A percentile compares a stretch with the other conserved stretches of the same genome.
phyloP scores from a whole-genome alignment of 371 early-diverging fungal species.

The Rhizopus microsporus region DNA sequence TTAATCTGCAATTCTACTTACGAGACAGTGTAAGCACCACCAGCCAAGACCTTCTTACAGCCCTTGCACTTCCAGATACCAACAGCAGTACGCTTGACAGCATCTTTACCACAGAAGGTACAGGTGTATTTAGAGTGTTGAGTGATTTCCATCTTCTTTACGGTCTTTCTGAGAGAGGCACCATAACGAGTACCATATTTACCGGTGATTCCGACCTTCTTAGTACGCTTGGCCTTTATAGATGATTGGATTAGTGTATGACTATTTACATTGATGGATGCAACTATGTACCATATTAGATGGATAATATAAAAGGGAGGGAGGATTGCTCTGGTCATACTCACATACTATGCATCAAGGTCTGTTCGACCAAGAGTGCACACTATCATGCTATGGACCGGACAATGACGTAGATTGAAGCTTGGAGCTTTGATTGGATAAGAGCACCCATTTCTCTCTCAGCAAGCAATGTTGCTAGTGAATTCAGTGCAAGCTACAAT shows the following conservation, averaged over 20 bases:
- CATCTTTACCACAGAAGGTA: constrained; percentile 99
- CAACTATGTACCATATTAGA: constrained; percentile 2
- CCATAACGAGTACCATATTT: constrained; percentile 99
- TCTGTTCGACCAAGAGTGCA: background rate
- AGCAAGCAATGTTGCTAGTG: too few relatives aligned
- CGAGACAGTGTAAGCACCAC: constrained; percentile 98
- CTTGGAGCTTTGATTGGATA: too few relatives aligned
- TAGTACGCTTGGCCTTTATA: constrained; percentile 95
- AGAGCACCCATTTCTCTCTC: too few relatives aligned
- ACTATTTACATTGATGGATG: constrained; percentile 3
- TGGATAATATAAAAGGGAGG: constrained; percentile 2
- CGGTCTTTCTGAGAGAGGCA: constrained; percentile 99
- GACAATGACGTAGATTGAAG: constrained; percentile 1
- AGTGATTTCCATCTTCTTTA: constrained; percentile 99
- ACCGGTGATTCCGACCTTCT: constrained; percentile 99
- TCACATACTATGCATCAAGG: background rate
- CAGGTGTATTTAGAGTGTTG: constrained; percentile 99
- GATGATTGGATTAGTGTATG: background rate
- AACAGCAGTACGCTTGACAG: constrained; percentile 96
- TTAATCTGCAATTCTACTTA: constrained; percentile 31
- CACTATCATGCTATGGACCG: background rate
- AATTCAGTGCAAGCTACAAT: too few relatives aligned
- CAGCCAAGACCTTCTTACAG: constrained; percentile 97
- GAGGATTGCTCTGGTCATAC: background rate
- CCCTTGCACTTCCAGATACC: constrained; percentile 99